These are phyloP conservation scores for Zygosaccharomyces bailii DNA, from an alignment of 805 yeast species.

Conservation along the genomic window DNA sequence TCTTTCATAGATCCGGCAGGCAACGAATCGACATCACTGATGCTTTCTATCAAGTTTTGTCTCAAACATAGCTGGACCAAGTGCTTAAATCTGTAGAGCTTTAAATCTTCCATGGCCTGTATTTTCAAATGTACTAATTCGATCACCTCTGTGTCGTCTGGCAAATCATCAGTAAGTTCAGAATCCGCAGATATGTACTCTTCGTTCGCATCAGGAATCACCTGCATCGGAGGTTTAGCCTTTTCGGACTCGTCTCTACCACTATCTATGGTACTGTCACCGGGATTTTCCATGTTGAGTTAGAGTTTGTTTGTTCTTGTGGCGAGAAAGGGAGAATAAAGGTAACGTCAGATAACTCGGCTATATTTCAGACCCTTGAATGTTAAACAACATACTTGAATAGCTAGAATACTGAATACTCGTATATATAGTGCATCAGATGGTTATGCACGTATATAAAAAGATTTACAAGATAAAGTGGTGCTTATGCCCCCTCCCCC, in stretches of 20 bases:
- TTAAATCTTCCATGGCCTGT: constrained; percentile 56
- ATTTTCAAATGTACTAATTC: constrained; percentile 73
- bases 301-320: background rate
- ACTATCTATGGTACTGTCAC: background rate
- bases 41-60: constrained; percentile 75
- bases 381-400: constrained; percentile 3
- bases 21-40: constrained; percentile 63
- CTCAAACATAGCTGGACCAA: constrained; percentile 68
- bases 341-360: too few species aligned
- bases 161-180: constrained; percentile 56
- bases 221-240: constrained; percentile 5
- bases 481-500: background rate
- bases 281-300: background rate
- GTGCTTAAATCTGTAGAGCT: constrained; percentile 52
- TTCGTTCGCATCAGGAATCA: constrained; percentile 37
- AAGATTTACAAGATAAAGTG: constrained; percentile 15
- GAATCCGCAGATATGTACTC: constrained; percentile 66
- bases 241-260: background rate
- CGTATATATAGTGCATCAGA: constrained; percentile 2
- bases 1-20: constrained; percentile 60
- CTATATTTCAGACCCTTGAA: too few species aligned
- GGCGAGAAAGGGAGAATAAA: background rate
- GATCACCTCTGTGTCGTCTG: constrained; percentile 55
- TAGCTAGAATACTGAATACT: constrained; percentile 9
- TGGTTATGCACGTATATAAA: constrained; percentile 5